phyloP scores from a whole-genome alignment of 352 stramenopile species.

The Pythium dissotocum region DNA sequence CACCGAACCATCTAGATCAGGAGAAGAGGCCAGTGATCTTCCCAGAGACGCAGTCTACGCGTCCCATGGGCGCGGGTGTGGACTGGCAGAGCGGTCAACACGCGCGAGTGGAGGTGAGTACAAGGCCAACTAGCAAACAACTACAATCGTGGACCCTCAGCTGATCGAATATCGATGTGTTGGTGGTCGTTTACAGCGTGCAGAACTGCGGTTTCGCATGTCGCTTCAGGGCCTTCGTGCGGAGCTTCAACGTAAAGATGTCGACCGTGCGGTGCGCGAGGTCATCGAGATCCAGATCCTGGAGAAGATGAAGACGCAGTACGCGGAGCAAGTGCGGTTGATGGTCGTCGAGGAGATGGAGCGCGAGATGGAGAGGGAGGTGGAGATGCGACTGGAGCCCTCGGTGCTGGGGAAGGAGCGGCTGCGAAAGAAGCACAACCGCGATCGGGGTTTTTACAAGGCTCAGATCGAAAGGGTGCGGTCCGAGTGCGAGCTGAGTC shows the following conservation, averaged over 20 bases:
- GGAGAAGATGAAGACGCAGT: conserved; percentile 63
- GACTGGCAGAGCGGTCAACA: conserved; percentile 55
- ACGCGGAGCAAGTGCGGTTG: conserved; percentile 50
- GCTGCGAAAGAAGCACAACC: conserved; percentile 51
- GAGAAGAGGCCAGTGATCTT: conserved; percentile 22
- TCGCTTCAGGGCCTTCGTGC: conserved; percentile 52
- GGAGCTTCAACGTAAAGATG: conserved; percentile 46
- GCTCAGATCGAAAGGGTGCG: conserved; percentile 63
- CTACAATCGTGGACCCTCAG: not conserved
- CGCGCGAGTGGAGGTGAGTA: conserved; percentile 46
- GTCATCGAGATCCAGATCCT: conserved; percentile 54
- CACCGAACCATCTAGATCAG: not conserved
- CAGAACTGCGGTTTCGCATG: conserved; percentile 43
- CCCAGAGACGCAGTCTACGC: conserved; percentile 58
- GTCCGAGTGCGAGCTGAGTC: conserved; percentile 64
- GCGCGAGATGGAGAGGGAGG: conserved; percentile 60
- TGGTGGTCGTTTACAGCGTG: conserved; percentile 36
- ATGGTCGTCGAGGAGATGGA: conserved; percentile 64
- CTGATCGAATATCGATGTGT: not conserved
- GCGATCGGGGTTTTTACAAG: conserved; percentile 53
- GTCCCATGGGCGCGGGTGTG: conserved; percentile 46
- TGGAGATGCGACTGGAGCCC: conserved; percentile 50
- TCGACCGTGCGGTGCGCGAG: conserved; percentile 37
- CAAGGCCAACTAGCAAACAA: not conserved
- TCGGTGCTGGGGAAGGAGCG: conserved; percentile 44